These are phyloP conservation scores for Globisporangium rhizosaccharum DNA, from an alignment of 352 stramenopile genomes.

Conservation along the genomic window DNA sequence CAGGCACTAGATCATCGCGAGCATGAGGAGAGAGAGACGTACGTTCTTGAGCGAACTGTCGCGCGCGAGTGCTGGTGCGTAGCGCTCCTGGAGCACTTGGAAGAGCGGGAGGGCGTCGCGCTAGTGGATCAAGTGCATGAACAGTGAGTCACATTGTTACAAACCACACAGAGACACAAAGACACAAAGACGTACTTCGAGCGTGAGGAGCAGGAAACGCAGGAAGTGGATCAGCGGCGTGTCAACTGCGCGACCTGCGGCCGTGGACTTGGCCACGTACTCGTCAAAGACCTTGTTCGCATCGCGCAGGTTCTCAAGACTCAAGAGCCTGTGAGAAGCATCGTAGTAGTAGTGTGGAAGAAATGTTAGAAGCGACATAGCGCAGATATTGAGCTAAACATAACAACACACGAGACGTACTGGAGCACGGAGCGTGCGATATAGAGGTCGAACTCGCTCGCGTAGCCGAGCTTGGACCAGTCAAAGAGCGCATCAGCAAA, in stretches of 20 bases:
- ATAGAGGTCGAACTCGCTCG: constrained; percentile 80
- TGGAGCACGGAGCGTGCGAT: constrained; percentile 69
- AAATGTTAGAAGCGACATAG: background rate
- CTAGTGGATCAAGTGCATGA: constrained; percentile 49
- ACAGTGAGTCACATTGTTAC: background rate
- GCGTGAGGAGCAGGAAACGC: constrained; percentile 76
- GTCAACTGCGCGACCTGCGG: constrained; percentile 35
- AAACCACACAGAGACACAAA: background rate
- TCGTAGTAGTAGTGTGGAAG: constrained; percentile 3
- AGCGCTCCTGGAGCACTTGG: constrained; percentile 84
- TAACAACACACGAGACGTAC: constrained; percentile 30
- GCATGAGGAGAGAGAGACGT: constrained; percentile 19
- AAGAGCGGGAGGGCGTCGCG: constrained; percentile 81
- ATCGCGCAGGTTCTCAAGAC: constrained; percentile 83
- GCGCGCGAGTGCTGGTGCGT: constrained; percentile 62
- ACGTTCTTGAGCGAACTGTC: constrained; percentile 75
- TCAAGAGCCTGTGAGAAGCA: constrained; percentile 43
- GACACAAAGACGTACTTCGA: constrained; percentile 46
- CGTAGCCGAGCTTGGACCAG: constrained; percentile 69
- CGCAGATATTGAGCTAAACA: background rate
- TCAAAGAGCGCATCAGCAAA: constrained; percentile 67
- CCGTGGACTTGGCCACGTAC: constrained; percentile 52
- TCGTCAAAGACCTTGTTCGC: constrained; percentile 74
- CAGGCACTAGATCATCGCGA: background rate
- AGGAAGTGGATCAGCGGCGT: constrained; percentile 82